Evolutionary conservation across 257 asterid species (phyloP), one percentile per base, ranked within the genome.

Genomic region (Nicotiana obtusifolia): DNA sequence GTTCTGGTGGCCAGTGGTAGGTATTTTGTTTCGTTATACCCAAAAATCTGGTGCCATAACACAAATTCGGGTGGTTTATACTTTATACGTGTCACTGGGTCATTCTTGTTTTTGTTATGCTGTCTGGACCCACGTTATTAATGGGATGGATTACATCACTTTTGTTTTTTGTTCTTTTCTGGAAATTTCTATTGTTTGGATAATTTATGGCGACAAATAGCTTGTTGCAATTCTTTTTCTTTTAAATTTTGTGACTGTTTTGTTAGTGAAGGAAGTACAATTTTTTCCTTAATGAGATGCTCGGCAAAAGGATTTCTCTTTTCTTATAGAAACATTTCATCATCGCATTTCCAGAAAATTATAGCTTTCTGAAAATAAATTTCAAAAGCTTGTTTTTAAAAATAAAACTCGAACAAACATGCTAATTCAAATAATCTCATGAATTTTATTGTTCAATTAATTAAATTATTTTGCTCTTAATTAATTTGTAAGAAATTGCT

Each of bases 31-130:
- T 20, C 26, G n/a, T 64, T 24, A 49, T 33, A 20, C 66, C 67
- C 78, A 81, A 82, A 33, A 49, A 22, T 35, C 47, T 59, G 86
- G 84, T 81, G 82, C 84, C 80, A 52, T 13, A 14, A 14, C 49
- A 52, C 2, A 52, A 14, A 52, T 14, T 52, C 20, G 60, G 61
- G 61, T 73, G 79, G 79, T 73, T 73, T 47, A 1, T 73, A 47
- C 79, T 73, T 73, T 47, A 1, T 73, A 47, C 79, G 62, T 44
- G 61, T 47, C 78, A 24, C 5, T 22, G 78, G 41, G 60, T 71
- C 78, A 44, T 44, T 71, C 4, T 71, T 69, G 20, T 41, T 20
- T 41, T 20, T 5, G 13, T 11, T 5, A 71, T 22, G 22, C 6
- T 22, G n/a, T n/a, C n/a, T n/a, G 22, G 60, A 44, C 61, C 78